Percentiles rank a stretch among this genome's conserved stretches.
These are phyloP conservation scores for Albizia julibrissin DNA, from an alignment of 306 rosid genomes.

Conservation along the genomic window DNA sequence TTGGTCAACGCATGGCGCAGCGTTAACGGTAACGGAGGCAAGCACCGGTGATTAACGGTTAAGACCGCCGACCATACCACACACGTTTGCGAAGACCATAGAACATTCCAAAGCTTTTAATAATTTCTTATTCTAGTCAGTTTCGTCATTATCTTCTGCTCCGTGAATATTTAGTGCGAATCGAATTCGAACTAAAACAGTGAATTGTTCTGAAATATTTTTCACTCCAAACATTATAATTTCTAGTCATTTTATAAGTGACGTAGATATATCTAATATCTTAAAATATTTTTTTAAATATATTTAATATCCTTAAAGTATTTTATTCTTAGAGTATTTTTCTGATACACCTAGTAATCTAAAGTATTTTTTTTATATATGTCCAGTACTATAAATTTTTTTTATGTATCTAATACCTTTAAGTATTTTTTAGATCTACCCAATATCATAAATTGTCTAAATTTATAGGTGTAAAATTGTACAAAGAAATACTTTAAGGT, in stretches of 20 bases:
- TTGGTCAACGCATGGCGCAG: neutral
- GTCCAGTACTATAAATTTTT: too few relatives aligned
- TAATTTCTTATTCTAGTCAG: neutral
- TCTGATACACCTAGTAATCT: rapidly evolving
- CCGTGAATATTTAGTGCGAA: neutral
- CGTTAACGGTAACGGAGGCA: neutral
- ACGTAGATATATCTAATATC: too few relatives aligned
- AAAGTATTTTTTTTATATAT: too few relatives aligned
- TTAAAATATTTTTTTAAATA: too few relatives aligned
- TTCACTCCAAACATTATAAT: neutral
- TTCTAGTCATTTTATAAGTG: neutral
- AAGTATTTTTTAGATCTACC: too few relatives aligned
- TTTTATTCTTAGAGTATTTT: too few relatives aligned
- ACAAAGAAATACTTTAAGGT: too few relatives aligned
- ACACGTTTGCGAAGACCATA: neutral
- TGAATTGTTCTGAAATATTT: neutral
- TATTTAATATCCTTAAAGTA: too few relatives aligned
- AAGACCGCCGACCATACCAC: constrained; percentile 36
- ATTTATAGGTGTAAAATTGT: too few relatives aligned
- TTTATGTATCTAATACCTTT: too few relatives aligned
- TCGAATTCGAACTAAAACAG: neutral
- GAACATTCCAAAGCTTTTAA: constrained; percentile 38
- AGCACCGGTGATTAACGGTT: constrained; percentile 9
- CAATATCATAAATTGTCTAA: too few relatives aligned
- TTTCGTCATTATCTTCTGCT: neutral